phyloP scores from a whole-genome alignment of 1,139 yeast species.

The Nakaseomyces kungkrabaensis region DNA sequence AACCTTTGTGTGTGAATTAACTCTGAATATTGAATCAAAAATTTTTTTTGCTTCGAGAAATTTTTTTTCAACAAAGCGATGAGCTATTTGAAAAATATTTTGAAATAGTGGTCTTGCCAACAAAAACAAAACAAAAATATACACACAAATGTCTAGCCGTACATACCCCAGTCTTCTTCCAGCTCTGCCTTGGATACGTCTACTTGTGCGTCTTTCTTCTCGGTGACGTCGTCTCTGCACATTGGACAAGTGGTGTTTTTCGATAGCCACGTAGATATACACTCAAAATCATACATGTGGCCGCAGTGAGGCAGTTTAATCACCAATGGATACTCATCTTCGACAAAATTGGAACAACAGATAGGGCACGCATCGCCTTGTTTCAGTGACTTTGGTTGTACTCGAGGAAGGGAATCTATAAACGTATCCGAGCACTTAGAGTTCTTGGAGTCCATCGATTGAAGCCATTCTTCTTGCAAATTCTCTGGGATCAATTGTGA shows the following conservation, averaged over 20 bases:
- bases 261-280: slow-evolving; percentile 83
- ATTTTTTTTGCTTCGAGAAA: not conserved
- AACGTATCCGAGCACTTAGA: slow-evolving; percentile 49
- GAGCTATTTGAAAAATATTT: not conserved
- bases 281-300: slow-evolving; percentile 80
- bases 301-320: slow-evolving; percentile 68
- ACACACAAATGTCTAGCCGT: slow-evolving; percentile 37
- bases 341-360: slow-evolving; percentile 63
- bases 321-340: slow-evolving; percentile 70
- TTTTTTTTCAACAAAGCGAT: not conserved
- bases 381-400: slow-evolving; percentile 42
- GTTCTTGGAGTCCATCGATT: slow-evolving; percentile 17
- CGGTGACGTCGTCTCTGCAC: slow-evolving; percentile 64
- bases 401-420: slow-evolving; percentile 67
- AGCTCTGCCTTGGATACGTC: slow-evolving; percentile 63
- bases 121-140: too few relatives aligned
- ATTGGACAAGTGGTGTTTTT: slow-evolving; percentile 78
- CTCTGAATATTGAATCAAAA: not conserved
- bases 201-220: slow-evolving; percentile 35
- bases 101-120: too few relatives aligned
- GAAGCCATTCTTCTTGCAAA: slow-evolving; percentile 23
- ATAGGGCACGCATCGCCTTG: slow-evolving; percentile 68
- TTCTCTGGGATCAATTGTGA: slow-evolving; percentile 21
- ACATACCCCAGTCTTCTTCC: slow-evolving; percentile 67
- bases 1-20: too few relatives aligned